These are phyloP conservation scores for Pisolithus orientalis DNA, from an alignment of 768 basidiomycete species.

Conservation along the genomic window DNA sequence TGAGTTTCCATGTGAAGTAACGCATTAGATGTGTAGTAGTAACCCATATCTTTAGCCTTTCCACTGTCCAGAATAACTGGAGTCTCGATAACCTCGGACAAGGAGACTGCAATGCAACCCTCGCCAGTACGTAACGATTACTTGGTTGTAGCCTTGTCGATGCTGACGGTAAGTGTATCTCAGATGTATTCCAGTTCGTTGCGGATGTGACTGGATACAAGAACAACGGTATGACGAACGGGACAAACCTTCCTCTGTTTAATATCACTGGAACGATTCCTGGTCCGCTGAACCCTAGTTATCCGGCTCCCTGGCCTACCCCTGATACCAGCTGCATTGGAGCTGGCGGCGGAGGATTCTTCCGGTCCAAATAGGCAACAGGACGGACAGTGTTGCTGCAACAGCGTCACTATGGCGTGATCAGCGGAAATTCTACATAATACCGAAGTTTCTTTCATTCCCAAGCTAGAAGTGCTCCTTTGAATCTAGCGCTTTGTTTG, in stretches of 20 bases:
- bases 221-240: conserved; percentile 28
- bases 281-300: conserved; percentile 36
- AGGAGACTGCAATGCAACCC: conserved; percentile 44
- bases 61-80: conserved; percentile 59
- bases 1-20: conserved; percentile 1
- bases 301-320: conserved; percentile 40
- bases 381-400: too few relatives aligned
- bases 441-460: too few relatives aligned
- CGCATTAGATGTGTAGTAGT: background rate
- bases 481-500: too few relatives aligned
- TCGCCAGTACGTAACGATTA: conserved; percentile 7
- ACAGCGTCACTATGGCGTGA: too few relatives aligned
- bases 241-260: conserved; percentile 23
- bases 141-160: too few relatives aligned
- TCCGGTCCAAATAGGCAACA: too few relatives aligned
- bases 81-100: conserved; percentile 53
- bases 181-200: conserved; percentile 50
- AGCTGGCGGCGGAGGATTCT: conserved; percentile 34
- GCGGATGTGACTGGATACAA: conserved; percentile 41
- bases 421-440: too few relatives aligned
- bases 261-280: conserved; percentile 38
- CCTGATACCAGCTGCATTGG: conserved; percentile 34
- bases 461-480: too few relatives aligned
- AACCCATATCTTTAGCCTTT: conserved; percentile 23
- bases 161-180: background rate